Conservation (phyloP, 495 filamentous ascomycete species). For the Aspergillus conjunctus region DNA sequence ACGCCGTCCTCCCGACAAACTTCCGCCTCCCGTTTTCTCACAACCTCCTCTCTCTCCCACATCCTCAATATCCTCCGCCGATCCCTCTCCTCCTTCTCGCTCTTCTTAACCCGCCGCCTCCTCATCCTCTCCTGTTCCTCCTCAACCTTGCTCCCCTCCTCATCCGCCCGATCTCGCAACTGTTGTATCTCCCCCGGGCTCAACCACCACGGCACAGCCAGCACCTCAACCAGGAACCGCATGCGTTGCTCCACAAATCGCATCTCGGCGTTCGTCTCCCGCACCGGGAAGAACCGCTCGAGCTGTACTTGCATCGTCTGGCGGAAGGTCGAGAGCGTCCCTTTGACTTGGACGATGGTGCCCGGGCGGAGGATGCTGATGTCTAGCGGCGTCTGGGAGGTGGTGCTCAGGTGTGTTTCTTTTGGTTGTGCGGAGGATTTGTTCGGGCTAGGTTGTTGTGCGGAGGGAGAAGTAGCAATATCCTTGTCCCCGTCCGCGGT, state of each 20-base stretch:
- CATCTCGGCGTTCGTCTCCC: slow-evolving; percentile 74
- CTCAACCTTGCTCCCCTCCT: slow-evolving; percentile 40
- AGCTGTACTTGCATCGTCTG: slow-evolving; percentile 64
- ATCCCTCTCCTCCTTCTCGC: slow-evolving; percentile 42
- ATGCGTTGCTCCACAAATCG: slow-evolving; percentile 69
- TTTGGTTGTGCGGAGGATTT: neutral
- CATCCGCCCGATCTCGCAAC: slow-evolving; percentile 54
- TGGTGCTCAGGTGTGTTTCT: slow-evolving; percentile 32
- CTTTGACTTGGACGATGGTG: slow-evolving; percentile 74
- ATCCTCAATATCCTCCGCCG: slow-evolving; percentile 33
- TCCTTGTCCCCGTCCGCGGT: slow-evolving; percentile 22
- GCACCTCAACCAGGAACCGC: slow-evolving; percentile 62
- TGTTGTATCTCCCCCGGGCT: slow-evolving; percentile 52
- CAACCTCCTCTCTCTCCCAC: slow-evolving; percentile 46
- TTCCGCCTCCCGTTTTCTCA: slow-evolving; percentile 39
- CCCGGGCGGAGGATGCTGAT: slow-evolving; percentile 62
- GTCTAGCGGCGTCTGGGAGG: slow-evolving; percentile 37
- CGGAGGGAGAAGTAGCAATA: neutral
- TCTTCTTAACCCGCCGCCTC: slow-evolving; percentile 39
- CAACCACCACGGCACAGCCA: slow-evolving; percentile 70
- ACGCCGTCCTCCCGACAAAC: slow-evolving; percentile 37
- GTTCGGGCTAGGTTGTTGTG: slow-evolving; percentile 5
- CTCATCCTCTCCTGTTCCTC: slow-evolving; percentile 43
- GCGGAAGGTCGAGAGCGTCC: slow-evolving; percentile 66
- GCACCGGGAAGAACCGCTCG: slow-evolving; percentile 62